Base-by-base conservation (phyloP, 1,139 yeast species). In the Zygosaccharomyces sapae region DNA sequence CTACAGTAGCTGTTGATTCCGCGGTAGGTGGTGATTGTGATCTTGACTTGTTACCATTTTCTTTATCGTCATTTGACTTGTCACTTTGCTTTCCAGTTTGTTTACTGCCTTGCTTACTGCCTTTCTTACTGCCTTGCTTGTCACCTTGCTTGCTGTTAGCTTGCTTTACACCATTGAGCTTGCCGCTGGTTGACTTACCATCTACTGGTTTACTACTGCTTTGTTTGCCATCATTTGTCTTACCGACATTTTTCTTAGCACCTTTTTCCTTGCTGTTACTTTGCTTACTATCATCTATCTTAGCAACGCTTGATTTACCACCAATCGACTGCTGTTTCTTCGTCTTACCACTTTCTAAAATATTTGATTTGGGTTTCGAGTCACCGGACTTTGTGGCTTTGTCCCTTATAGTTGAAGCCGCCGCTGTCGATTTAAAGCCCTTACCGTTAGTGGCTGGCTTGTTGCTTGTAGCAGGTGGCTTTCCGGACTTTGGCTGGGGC, bases 1-100 rank as follows among this genome's bases (percentile, higher is more conserved):
- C 52, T 13, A 33, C 52, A 2, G 18, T 20, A 12, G 33, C 9
- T 2, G 34, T 5, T 27, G 34, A 10, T 29, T 38, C 25, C 16
- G 33, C 2, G n/a, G 34, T 16, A 22, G 38, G 8, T 16, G 30
- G 16, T 5, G 18, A 35, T 20, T 12, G 13, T 5, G 8, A n/a
- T 2, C 7, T 31, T 3, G 18, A 8, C 7, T 12, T 13, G 8
- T 8, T 12, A 9, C 8, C 8, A 12, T 13, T 3, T 31, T 13
- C 6, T 18, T 13, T 31, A 22, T 6, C 2, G 8, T 12, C 34
- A 31, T 18, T 31, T 31, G 8, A 6, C 25, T 22, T 22, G 25
- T 22, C 7, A 22, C 25, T 6, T 22, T 22, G 25, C 25, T 22
- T 22, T 5, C 25, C 25, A 22, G 6, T 22, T 22, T 22, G 24